Percentiles rank a stretch among this genome's conserved stretches.
Conservation (phyloP, 2,329 filamentous ascomycete genomes). For the Ascochyta rabiei region DNA sequence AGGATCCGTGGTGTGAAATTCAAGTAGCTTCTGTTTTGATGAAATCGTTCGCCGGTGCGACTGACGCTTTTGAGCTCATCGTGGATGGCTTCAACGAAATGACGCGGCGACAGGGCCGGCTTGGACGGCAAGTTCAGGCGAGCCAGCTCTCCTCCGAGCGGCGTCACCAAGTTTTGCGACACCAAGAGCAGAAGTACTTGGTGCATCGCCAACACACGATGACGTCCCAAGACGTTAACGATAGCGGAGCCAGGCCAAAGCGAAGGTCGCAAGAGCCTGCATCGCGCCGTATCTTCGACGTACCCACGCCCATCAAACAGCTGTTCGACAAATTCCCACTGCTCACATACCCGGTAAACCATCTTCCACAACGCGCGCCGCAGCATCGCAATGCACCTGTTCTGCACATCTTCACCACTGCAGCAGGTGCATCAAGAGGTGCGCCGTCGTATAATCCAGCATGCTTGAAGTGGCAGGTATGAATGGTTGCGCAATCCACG, state of each 20-base stretch:
- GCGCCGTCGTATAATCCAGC: conserved; percentile 86
- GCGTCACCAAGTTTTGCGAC: conserved; percentile 30
- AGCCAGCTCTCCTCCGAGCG: conserved; percentile 30
- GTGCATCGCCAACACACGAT: conserved; percentile 21
- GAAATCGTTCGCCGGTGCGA: too few relatives aligned
- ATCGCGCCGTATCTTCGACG: conserved; percentile 49
- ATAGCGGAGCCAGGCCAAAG: conserved; percentile 10
- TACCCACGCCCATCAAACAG: conserved; percentile 77
- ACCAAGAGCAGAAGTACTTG: conserved; percentile 6
- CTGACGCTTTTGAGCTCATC: too few relatives aligned
- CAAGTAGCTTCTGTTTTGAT: too few relatives aligned
- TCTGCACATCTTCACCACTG: conserved; percentile 78
- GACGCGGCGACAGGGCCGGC: not conserved
- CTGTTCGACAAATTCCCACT: conserved; percentile 88
- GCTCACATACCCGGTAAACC: conserved; percentile 73
- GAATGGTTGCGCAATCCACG: conserved; percentile 28
- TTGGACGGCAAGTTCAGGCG: conserved; percentile 35
- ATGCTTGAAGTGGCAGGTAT: conserved; percentile 95
- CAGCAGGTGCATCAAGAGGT: conserved; percentile 64
- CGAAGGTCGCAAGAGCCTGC: conserved; percentile 13
- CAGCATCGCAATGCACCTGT: conserved; percentile 57
- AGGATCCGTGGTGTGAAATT: too few relatives aligned
- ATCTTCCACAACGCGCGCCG: conserved; percentile 69
- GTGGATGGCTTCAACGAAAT: too few relatives aligned
- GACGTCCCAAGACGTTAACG: conserved; percentile 25